phyloP scores from a whole-genome alignment of 306 rosid genomes.

The Canavalia ensiformis region DNA sequence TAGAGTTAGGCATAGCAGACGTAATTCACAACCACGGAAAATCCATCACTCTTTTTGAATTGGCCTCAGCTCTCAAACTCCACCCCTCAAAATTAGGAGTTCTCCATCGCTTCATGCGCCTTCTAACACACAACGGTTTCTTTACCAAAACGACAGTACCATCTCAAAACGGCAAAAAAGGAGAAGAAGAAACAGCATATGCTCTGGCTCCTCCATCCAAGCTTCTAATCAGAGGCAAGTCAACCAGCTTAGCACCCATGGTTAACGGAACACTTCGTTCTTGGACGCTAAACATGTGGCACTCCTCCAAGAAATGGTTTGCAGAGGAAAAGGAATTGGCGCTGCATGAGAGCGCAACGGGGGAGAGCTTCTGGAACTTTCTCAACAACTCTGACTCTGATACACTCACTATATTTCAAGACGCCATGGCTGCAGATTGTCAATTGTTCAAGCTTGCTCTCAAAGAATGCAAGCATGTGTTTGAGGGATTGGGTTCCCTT shows the following conservation, averaged over 20 bases:
- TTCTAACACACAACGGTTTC: slow-evolving; percentile 56
- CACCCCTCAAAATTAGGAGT: slow-evolving; percentile 37
- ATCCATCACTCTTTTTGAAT: slow-evolving; percentile 55
- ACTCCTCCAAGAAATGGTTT: slow-evolving; percentile 52
- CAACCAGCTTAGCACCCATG: slow-evolving; percentile 20
- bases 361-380: slow-evolving; percentile 52
- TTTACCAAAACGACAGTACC: slow-evolving; percentile 38
- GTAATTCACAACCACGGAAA: slow-evolving; percentile 57
- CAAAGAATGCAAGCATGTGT: slow-evolving; percentile 52
- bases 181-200: slow-evolving; percentile 51
- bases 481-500: slow-evolving; percentile 56
- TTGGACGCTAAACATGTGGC: slow-evolving; percentile 47
- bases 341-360: slow-evolving; percentile 49
- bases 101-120: slow-evolving; percentile 53
- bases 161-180: not conserved
- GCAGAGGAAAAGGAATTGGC: slow-evolving; percentile 22
- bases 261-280: slow-evolving; percentile 36
- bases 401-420: slow-evolving; percentile 31
- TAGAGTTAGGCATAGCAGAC: slow-evolving; percentile 63
- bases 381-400: slow-evolving; percentile 40
- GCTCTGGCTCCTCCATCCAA: slow-evolving; percentile 60
- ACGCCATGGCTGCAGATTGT: slow-evolving; percentile 61
- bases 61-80: slow-evolving; percentile 56
- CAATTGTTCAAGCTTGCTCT: slow-evolving; percentile 54
- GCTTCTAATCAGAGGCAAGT: slow-evolving; percentile 50